Evolutionary conservation across 495 filamentous ascomycete species (phyloP).

Genomic region (Corynascus novoguineensis): DNA sequence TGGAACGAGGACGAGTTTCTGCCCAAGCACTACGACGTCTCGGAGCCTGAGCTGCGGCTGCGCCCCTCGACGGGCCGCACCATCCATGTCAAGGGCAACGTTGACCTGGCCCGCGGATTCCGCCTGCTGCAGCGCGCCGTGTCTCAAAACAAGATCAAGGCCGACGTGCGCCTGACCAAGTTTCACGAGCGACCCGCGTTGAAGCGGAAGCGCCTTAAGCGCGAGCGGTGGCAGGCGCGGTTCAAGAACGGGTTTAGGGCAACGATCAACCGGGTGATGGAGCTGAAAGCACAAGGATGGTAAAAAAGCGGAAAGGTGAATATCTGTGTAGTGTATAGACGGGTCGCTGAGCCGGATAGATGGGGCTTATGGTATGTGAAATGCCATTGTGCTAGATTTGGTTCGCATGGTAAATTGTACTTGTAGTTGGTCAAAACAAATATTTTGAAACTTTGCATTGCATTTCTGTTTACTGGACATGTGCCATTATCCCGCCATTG

Average conservation of each 20-base stretch:
- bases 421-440: background rate
- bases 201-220: constrained; percentile 66
- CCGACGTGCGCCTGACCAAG: constrained; percentile 47
- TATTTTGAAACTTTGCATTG: background rate
- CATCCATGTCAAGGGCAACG: constrained; percentile 41
- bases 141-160: constrained; percentile 47
- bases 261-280: constrained; percentile 53
- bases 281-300: constrained; percentile 70
- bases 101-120: constrained; percentile 54
- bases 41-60: constrained; percentile 35
- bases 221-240: constrained; percentile 57
- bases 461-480: background rate
- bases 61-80: constrained; percentile 54
- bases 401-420: constrained; percentile 10
- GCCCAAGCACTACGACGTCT: constrained; percentile 11
- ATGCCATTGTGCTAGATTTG: background rate
- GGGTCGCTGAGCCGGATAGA: background rate
- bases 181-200: constrained; percentile 67
- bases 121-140: constrained; percentile 41
- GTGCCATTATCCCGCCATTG: background rate
- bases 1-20: constrained; percentile 16
- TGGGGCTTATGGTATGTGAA: background rate
- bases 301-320: constrained; percentile 30
- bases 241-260: constrained; percentile 62
- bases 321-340: background rate